Percentiles rank a stretch among this genome's conserved stretches.
Evolutionary conservation across 768 basidiomycete species (phyloP).

Genomic region (Russula lepida): DNA sequence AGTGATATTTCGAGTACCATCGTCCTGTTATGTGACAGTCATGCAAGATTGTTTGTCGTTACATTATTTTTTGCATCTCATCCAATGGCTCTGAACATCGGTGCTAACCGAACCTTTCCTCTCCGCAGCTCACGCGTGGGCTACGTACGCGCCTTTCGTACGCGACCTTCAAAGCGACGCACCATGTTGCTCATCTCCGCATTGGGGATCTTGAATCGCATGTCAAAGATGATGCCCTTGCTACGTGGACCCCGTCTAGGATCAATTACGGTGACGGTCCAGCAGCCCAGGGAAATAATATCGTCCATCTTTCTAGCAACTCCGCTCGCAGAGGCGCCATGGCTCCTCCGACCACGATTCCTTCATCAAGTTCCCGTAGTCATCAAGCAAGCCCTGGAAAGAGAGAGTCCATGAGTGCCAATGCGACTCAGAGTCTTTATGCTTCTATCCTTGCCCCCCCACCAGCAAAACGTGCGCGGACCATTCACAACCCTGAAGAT

Average conservation of each 20-base stretch:
- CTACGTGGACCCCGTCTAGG: conserved; percentile 22
- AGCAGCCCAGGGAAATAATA: conserved; percentile 40
- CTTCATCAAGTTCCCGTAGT: conserved; percentile 15
- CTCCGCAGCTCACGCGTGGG: conserved; percentile 63
- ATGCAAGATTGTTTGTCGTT: background rate
- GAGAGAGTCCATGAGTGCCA: conserved; percentile 28
- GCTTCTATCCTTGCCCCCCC: conserved; percentile 69
- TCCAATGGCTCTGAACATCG: background rate
- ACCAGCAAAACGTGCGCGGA: conserved; percentile 66
- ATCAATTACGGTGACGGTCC: conserved; percentile 45
- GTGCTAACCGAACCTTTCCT: conserved; percentile 23
- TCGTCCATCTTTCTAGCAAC: conserved; percentile 25
- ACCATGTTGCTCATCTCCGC: conserved; percentile 58
- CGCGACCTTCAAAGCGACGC: conserved; percentile 75
- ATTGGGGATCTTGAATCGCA: conserved; percentile 68
- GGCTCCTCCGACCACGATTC: conserved; percentile 33
- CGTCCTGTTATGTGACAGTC: background rate
- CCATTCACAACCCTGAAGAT: conserved; percentile 66
- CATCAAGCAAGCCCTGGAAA: conserved; percentile 19
- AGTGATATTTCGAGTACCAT: background rate
- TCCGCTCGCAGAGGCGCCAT: conserved; percentile 34
- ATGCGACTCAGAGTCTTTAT: conserved; percentile 54
- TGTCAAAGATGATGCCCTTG: conserved; percentile 32
- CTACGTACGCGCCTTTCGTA: conserved; percentile 75
- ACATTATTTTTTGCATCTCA: background rate